These are phyloP conservation scores for Penicillium rolfsii DNA, from an alignment of 2,329 filamentous ascomycete genomes.

Conservation along the genomic window DNA sequence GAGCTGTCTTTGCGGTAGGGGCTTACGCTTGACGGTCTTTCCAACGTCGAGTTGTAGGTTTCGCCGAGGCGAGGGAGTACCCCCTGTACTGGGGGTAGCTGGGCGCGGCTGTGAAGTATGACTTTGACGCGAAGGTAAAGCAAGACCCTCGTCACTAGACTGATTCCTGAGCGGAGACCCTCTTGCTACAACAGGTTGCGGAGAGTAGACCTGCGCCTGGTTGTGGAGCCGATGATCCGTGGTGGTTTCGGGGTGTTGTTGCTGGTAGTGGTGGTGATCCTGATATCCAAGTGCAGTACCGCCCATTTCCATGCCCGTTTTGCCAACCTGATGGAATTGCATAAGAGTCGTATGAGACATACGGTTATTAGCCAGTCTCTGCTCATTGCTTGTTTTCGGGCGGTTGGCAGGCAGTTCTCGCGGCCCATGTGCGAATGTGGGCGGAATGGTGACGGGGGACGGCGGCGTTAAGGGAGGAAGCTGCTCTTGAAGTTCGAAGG, in stretches of 20 bases:
- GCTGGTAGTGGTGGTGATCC: constrained; percentile 30
- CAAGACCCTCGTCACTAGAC: constrained; percentile 28
- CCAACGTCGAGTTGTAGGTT: constrained; percentile 43
- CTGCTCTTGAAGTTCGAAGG: constrained; percentile 40
- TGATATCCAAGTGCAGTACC: constrained; percentile 43
- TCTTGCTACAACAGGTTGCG: not conserved
- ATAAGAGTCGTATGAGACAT: constrained; percentile 80
- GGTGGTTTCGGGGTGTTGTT: constrained; percentile 24
- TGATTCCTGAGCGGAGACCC: constrained; percentile 10
- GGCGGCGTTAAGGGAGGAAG: constrained; percentile 62
- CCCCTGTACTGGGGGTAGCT: constrained; percentile 17
- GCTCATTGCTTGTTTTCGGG: constrained; percentile 74
- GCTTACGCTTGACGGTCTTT: constrained; percentile 57
- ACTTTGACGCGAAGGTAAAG: constrained; percentile 33
- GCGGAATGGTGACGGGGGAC: constrained; percentile 76
- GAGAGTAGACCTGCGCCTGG: not conserved
- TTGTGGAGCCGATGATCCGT: constrained; percentile 14
- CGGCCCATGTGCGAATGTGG: constrained; percentile 76
- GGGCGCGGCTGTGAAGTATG: constrained; percentile 24
- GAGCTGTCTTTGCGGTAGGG: constrained; percentile 49
- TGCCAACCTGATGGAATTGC: constrained; percentile 74
- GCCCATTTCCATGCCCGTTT: constrained; percentile 48
- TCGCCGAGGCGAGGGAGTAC: constrained; percentile 18
- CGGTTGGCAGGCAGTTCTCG: constrained; percentile 69
- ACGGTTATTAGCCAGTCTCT: constrained; percentile 78